A percentile compares a stretch with the other conserved stretches of the same genome.
Conservation (phyloP, 495 filamentous ascomycete species). For the Penicillium angulare region DNA sequence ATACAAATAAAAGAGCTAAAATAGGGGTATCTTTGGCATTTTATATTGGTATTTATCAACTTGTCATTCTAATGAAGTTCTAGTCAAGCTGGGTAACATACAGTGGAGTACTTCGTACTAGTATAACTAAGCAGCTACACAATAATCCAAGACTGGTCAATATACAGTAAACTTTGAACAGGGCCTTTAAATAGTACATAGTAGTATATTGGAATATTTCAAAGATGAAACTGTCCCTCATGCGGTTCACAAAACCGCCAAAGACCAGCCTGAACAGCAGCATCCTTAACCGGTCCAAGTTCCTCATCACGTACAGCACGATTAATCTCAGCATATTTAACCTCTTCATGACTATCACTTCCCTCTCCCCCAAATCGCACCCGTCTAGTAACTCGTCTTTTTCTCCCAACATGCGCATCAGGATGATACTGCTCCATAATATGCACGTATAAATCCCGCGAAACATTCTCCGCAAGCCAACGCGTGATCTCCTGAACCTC, state of each 20-base stretch:
- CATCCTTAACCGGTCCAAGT: slow-evolving; percentile 55
- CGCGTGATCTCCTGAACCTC: slow-evolving; percentile 69
- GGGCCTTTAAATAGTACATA: no score
- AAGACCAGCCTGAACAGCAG: slow-evolving; percentile 65
- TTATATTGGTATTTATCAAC: no score
- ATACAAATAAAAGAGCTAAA: no score
- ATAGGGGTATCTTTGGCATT: no score
- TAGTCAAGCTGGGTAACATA: no score
- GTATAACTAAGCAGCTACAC: no score
- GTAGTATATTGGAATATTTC: not conserved
- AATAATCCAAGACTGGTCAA: no score
- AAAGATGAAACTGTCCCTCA: slow-evolving; percentile 68
- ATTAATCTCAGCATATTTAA: slow-evolving; percentile 74
- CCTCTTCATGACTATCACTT: slow-evolving; percentile 29
- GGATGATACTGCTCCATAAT: slow-evolving; percentile 81
- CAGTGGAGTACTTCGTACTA: no score
- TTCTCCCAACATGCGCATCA: slow-evolving; percentile 72
- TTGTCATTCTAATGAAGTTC: no score
- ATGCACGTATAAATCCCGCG: slow-evolving; percentile 65
- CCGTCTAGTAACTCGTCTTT: slow-evolving; percentile 32
- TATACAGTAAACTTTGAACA: no score
- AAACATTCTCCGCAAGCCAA: slow-evolving; percentile 67
- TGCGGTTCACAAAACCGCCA: slow-evolving; percentile 75
- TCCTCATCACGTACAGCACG: slow-evolving; percentile 63
- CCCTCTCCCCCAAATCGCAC: slow-evolving; percentile 9